A percentile compares a stretch with the other conserved stretches of the same genome.
These are phyloP conservation scores for Luzula sylvatica DNA, from an alignment of 176 grass and related monocot species.

Conservation along the genomic window DNA sequence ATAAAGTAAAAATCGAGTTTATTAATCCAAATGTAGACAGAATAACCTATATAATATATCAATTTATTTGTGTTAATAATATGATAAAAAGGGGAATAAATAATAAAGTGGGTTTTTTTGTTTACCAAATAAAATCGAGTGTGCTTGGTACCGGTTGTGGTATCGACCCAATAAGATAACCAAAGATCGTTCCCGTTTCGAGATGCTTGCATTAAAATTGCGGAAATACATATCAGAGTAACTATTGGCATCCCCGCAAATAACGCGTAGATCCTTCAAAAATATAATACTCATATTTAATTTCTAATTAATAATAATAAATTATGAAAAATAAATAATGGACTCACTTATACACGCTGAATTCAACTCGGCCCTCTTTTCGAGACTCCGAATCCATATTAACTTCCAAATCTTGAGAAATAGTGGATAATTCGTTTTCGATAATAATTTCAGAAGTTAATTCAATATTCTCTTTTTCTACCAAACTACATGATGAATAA, in stretches of 20 bases:
- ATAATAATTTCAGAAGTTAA: conserved; percentile 20
- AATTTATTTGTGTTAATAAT: too few species aligned
- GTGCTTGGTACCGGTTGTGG: conserved; percentile 29
- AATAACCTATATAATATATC: conserved; percentile 32
- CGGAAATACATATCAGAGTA: conserved; percentile 56
- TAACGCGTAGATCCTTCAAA: conserved; percentile 65
- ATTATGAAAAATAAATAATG: conserved; percentile 10
- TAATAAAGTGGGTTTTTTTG: background rate
- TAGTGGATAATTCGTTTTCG: conserved; percentile 29
- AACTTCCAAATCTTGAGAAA: conserved; percentile 30
- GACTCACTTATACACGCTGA: conserved; percentile 78
- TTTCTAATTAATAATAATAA: background rate
- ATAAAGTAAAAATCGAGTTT: conserved; percentile 81
- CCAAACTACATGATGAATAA: conserved; percentile 25
- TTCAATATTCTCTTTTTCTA: conserved; percentile 37
- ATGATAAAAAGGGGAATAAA: conserved; percentile 10
- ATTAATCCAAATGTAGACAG: conserved; percentile 74
- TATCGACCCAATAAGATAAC: conserved; percentile 93
- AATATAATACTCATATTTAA: background rate
- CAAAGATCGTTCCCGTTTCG: conserved; percentile 97
- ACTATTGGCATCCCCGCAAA: conserved; percentile 53
- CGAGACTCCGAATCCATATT: conserved; percentile 44
- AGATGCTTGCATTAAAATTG: conserved; percentile 87
- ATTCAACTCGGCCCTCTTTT: conserved; percentile 85
- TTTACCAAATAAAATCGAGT: conserved; percentile 88